Conservation (phyloP, 495 filamentous ascomycete genomes). For the Penicillium canariense region DNA sequence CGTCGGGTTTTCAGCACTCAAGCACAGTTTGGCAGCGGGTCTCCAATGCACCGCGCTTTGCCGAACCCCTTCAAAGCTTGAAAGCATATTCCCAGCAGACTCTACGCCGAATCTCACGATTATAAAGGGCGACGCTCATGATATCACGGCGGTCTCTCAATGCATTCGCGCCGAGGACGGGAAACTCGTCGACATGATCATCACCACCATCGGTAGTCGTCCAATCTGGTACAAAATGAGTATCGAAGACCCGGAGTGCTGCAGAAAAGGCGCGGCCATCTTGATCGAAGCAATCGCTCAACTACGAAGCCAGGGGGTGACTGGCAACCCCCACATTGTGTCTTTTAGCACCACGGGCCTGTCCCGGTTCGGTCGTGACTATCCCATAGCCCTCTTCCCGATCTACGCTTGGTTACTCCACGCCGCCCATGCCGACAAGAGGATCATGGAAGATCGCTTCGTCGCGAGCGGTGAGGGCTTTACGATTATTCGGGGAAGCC, state of each 20-base stretch:
- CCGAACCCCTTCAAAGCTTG: constrained; percentile 63
- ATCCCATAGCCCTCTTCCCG: constrained; percentile 48
- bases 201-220: constrained; percentile 35
- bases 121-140: constrained; percentile 51
- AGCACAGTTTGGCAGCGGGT: constrained; percentile 47
- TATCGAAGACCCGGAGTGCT: constrained; percentile 57
- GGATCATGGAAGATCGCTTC: constrained; percentile 52
- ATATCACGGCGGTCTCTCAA: constrained; percentile 37
- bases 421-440: constrained; percentile 58
- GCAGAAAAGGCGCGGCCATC: constrained; percentile 46
- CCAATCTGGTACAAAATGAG: constrained; percentile 25
- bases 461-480: constrained; percentile 30
- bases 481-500: constrained; percentile 47
- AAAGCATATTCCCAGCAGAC: constrained; percentile 34
- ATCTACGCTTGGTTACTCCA: constrained; percentile 51
- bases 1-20: constrained; percentile 46
- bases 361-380: constrained; percentile 45
- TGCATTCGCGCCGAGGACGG: constrained; percentile 29
- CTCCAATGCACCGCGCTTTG: constrained; percentile 51
- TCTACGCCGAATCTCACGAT: constrained; percentile 43
- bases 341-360: constrained; percentile 56
- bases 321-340: constrained; percentile 42
- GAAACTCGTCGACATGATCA: constrained; percentile 28
- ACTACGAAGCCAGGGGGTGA: constrained; percentile 14
- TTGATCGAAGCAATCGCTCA: constrained; percentile 46